Conservation (phyloP, 2,329 filamentous ascomycete genomes). For the Claviceps pazoutovae region DNA sequence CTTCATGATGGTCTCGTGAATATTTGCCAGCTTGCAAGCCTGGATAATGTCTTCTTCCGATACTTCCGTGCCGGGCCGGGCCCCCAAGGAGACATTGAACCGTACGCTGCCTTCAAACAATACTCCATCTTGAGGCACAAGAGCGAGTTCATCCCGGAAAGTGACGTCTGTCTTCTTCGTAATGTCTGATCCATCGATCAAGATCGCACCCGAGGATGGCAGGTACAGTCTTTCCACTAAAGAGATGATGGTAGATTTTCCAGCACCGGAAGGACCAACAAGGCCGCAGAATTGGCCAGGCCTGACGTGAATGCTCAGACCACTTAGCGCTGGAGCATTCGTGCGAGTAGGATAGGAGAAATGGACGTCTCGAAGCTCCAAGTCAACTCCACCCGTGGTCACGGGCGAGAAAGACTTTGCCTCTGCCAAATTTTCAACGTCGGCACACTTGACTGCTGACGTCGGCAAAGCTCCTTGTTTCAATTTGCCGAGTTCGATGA, state of each 20-base stretch:
- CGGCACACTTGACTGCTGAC: not conserved
- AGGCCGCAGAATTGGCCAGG: slow-evolving; percentile 11
- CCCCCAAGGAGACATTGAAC: slow-evolving; percentile 35
- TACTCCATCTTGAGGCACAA: slow-evolving; percentile 36
- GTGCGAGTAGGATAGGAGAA: slow-evolving; percentile 5
- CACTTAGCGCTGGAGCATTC: not conserved
- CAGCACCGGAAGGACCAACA: slow-evolving; percentile 32
- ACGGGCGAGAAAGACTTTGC: not conserved
- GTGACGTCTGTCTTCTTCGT: slow-evolving; percentile 21
- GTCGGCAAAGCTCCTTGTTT: not conserved
- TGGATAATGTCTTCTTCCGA: slow-evolving; percentile 43
- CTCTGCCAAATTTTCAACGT: slow-evolving; percentile 11
- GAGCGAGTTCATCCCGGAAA: slow-evolving; percentile 30
- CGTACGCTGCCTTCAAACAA: slow-evolving; percentile 35
- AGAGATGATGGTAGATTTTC: slow-evolving; percentile 32
- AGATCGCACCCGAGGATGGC: slow-evolving; percentile 32
- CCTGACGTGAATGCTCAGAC: not conserved
- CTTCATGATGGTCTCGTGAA: slow-evolving; percentile 42
- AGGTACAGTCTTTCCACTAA: slow-evolving; percentile 40
- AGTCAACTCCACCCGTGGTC: slow-evolving; percentile 35
- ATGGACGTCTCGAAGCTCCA: slow-evolving; percentile 6
- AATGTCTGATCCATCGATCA: slow-evolving; percentile 27
- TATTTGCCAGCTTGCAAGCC: slow-evolving; percentile 49
- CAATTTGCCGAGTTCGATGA: not conserved
- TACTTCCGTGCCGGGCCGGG: slow-evolving; percentile 33